Evolutionary conservation across 441 rosid species (phyloP), one percentile per base, ranked within the genome.

Genomic region (Dalechampia spathulata): DNA sequence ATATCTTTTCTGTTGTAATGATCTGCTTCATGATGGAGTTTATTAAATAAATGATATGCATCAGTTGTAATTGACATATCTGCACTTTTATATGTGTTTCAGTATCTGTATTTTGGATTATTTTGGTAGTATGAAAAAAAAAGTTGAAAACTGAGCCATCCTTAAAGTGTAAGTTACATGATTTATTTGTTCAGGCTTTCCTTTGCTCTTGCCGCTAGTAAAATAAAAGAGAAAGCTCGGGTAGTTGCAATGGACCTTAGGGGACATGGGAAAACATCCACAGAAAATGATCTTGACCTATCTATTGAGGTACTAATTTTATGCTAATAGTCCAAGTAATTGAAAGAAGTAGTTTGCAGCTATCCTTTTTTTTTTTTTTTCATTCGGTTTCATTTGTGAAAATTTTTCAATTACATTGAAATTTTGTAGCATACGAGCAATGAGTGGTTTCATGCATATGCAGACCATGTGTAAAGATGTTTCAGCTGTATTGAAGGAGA

Each of bases 401-500:
- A 7, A 21, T 28, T 14, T 54, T 46, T 41, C 6, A 41, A n/a
- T 26, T 37, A 46, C 49, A 41, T 57, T 32, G 14, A 19, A 22
- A 43, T 28, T 13, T 37, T 36, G 22, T 16, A 21, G 12, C 56
- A 5, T 46, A 19, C 50, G 40, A 22, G 16, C 27, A 34, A 19
- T 36, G 44, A 62, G 21, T 47, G 15, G 20, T 23, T 50, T 28
- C 50, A 43, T 37, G 37, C 57, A 60, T 67, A 32, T 80, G 80
- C 93, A 93, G 99, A 83, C 95, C 21, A 74, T 93, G 94, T 81
- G 93, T 84, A 79, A 58, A 70, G 99, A 90, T 72, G 91, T 83
- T 65, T 61, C 76, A 46, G 85, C 91, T 57, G 89, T 90, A 52
- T 15, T 90, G 68, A 93, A 82, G 79, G 83, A 76, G 64, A 57